Conservation (phyloP, 768 basidiomycete species). For the Hygrophorus pudorinus region DNA sequence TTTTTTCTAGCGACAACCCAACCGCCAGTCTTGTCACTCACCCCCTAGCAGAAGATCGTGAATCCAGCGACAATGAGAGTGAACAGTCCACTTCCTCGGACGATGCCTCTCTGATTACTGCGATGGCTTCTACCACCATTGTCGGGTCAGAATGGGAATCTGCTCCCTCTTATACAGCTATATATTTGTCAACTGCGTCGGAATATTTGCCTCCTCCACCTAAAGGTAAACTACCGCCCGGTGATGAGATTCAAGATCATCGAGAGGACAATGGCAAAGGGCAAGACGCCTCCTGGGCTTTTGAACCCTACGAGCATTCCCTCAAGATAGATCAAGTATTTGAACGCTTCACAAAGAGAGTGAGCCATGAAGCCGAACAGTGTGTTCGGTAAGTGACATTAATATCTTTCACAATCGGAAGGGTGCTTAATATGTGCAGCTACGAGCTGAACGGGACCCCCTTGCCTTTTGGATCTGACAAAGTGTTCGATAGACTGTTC, state of each 20-base stretch:
- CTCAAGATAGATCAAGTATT: conserved; percentile 77
- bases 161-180: conserved; percentile 53
- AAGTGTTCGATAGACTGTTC: conserved; percentile 66
- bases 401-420: neutral
- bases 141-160: conserved; percentile 56
- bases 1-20: conserved; percentile 13
- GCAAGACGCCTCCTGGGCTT: conserved; percentile 44
- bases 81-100: conserved; percentile 28
- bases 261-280: no score
- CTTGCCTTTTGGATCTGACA: conserved; percentile 76
- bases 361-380: conserved; percentile 66
- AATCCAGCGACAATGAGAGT: conserved; percentile 23
- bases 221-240: conserved; percentile 35
- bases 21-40: conserved; percentile 13
- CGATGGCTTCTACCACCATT: conserved; percentile 44
- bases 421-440: conserved; percentile 2
- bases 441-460: conserved; percentile 86
- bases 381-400: conserved; percentile 63
- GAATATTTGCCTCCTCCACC: conserved; percentile 61
- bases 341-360: conserved; percentile 30
- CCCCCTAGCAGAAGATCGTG: conserved; percentile 1
- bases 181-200: conserved; percentile 65
- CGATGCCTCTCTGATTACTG: conserved; percentile 39
- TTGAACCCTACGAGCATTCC: conserved; percentile 77
- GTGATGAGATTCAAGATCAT: conserved; percentile 33